These are phyloP conservation scores for Pilaira anomala DNA, from an alignment of 192 early-diverging fungal genomes.

Conservation along the genomic window DNA sequence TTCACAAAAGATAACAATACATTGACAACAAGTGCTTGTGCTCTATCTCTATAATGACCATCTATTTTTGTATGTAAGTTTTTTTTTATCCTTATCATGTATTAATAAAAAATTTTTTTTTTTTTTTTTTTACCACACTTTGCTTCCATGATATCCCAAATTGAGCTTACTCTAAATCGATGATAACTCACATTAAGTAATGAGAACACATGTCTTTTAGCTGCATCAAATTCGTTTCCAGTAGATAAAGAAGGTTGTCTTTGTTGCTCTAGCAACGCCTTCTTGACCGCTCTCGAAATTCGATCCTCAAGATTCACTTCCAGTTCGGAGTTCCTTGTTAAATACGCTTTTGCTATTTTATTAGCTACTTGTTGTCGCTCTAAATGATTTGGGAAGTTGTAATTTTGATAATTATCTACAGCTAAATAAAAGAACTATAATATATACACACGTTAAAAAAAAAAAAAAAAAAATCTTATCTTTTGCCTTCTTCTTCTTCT, in stretches of 20 bases:
- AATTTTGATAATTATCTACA: constrained; percentile 12
- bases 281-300: constrained; percentile 3
- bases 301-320: constrained; percentile 14
- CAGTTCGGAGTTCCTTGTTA: constrained; percentile 10
- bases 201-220: constrained; percentile 12
- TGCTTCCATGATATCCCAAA: constrained; percentile 16
- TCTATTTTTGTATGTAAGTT: no score
- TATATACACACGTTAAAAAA: neutral
- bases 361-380: constrained; percentile 8
- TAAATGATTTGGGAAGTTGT: neutral
- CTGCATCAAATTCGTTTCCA: constrained; percentile 9
- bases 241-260: constrained; percentile 4
- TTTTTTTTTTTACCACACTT: constrained; percentile 9
- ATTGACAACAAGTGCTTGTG: constrained; percentile 6
- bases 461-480: no score
- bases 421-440: constrained; percentile 18
- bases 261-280: constrained; percentile 6
- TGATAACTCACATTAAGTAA: constrained; percentile 11
- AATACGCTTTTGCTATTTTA: constrained; percentile 9
- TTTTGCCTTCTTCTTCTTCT: no score
- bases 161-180: constrained; percentile 7
- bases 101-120: neutral
- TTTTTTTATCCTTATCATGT: no score
- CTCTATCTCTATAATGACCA: constrained; percentile 11
- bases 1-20: neutral